Conservation (phyloP, 106 monocot genomes). For the Apostasia ramifera region DNA sequence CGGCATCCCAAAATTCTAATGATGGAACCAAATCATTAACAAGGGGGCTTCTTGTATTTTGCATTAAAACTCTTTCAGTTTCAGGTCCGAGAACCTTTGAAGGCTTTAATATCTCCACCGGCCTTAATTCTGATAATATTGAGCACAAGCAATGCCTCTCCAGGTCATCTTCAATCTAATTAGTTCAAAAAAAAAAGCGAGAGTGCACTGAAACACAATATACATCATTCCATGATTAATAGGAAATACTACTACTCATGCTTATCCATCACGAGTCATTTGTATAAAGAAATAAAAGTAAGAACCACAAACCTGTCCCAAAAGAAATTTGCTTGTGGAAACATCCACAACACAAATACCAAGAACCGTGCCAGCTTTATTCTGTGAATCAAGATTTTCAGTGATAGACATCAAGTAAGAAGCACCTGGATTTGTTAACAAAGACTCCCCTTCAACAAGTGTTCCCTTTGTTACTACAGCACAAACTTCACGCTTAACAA, state of each 20-base stretch:
- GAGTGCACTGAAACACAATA: slow-evolving; percentile 1
- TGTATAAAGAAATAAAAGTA: slow-evolving; percentile 1
- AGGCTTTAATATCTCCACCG: slow-evolving; percentile 91
- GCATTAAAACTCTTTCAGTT: slow-evolving; percentile 76
- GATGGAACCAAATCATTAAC: slow-evolving; percentile 68
- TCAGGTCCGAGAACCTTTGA: slow-evolving; percentile 56
- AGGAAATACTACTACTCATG: background rate
- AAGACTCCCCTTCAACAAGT: slow-evolving; percentile 69
- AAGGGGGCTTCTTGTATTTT: slow-evolving; percentile 73
- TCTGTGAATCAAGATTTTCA: slow-evolving; percentile 41
- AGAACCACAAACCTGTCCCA: slow-evolving; percentile 66
- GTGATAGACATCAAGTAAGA: slow-evolving; percentile 83
- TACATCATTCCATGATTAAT: background rate
- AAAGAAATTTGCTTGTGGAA: slow-evolving; percentile 86
- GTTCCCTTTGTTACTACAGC: slow-evolving; percentile 93
- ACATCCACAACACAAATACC: slow-evolving; percentile 92
- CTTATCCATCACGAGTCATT: background rate
- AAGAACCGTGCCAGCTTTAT: slow-evolving; percentile 22
- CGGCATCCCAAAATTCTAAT: slow-evolving; percentile 87
- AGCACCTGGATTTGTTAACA: slow-evolving; percentile 61
- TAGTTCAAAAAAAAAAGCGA: slow-evolving; percentile 2
- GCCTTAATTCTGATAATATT: slow-evolving; percentile 83
- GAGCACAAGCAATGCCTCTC: slow-evolving; percentile 72
- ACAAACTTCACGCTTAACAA: slow-evolving; percentile 99
- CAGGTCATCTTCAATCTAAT: slow-evolving; percentile 76